Conservation (phyloP, 768 basidiomycete genomes). For the Tylopilus rubrobrunneus region DNA sequence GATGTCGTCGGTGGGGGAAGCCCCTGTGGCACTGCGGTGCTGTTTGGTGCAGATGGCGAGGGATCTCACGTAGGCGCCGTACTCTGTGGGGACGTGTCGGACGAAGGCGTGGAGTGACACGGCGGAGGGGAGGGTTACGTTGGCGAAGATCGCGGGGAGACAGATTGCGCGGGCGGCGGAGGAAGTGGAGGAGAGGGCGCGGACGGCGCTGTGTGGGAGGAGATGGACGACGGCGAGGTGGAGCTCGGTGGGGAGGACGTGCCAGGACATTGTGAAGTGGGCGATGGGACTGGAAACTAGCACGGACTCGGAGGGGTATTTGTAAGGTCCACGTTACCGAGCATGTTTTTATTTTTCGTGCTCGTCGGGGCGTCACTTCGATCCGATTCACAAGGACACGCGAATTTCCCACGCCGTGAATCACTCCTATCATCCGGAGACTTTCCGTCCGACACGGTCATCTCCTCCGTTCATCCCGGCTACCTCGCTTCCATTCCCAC, state of each 20-base stretch:
- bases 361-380: slow-evolving; percentile 16
- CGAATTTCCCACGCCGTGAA: slow-evolving; percentile 13
- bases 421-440: slow-evolving; percentile 17
- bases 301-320: neutral
- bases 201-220: slow-evolving; percentile 43
- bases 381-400: slow-evolving; percentile 23
- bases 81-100: slow-evolving; percentile 51
- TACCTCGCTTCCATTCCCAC: neutral
- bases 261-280: slow-evolving; percentile 38
- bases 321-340: slow-evolving; percentile 10
- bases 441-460: slow-evolving; percentile 26
- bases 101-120: slow-evolving; percentile 50
- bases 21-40: slow-evolving; percentile 30
- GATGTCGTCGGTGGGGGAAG: slow-evolving; percentile 43
- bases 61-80: slow-evolving; percentile 47
- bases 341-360: slow-evolving; percentile 1
- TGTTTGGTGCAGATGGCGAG: slow-evolving; percentile 43
- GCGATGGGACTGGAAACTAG: too few species aligned
- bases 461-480: slow-evolving; percentile 17
- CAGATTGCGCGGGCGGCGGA: slow-evolving; percentile 49
- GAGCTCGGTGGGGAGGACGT: slow-evolving; percentile 61
- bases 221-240: slow-evolving; percentile 52
- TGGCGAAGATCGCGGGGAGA: slow-evolving; percentile 57
- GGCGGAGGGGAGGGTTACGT: slow-evolving; percentile 45
- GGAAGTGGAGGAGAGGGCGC: slow-evolving; percentile 47